A percentile compares a stretch with the other conserved stretches of the same genome.
Conservation (phyloP, 352 stramenopile species). For the Globisporangium orthogonon region DNA sequence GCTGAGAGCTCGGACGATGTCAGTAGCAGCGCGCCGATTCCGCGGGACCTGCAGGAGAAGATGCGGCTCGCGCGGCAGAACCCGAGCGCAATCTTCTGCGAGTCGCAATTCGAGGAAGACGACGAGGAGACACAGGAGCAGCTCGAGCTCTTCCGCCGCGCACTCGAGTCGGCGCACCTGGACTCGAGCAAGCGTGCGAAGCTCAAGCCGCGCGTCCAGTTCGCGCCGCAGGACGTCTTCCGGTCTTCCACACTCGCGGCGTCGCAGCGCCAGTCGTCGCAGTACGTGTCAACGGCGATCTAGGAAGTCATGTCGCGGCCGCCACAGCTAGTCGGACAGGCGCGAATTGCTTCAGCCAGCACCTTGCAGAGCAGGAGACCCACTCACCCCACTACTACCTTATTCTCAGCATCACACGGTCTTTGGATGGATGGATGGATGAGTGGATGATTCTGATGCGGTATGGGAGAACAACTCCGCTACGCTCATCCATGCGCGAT, state of each 20-base stretch:
- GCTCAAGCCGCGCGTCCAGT: slow-evolving; percentile 56
- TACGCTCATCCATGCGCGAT: neutral
- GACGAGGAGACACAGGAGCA: slow-evolving; percentile 70
- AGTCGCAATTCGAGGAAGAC: slow-evolving; percentile 80
- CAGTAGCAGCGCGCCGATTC: neutral
- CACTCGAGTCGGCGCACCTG: slow-evolving; percentile 65
- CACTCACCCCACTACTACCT: neutral
- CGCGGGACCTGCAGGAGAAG: slow-evolving; percentile 46
- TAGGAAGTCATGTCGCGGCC: neutral
- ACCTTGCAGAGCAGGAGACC: neutral
- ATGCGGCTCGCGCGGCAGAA: slow-evolving; percentile 62
- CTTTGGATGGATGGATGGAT: neutral
- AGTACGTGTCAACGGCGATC: slow-evolving; percentile 14
- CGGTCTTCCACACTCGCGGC: slow-evolving; percentile 31
- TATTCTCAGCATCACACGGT: neutral
- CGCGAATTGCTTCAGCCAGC: neutral
- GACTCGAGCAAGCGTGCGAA: slow-evolving; percentile 46
- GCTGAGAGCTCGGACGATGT: slow-evolving; percentile 5
- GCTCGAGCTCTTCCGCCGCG: slow-evolving; percentile 71
- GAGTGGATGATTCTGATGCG: too few species aligned
- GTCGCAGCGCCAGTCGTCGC: slow-evolving; percentile 15
- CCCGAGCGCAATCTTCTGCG: slow-evolving; percentile 69
- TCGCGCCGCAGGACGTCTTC: slow-evolving; percentile 70
- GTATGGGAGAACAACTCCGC: too few species aligned
- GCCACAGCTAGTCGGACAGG: too few species aligned